Percentiles rank a stretch among this genome's conserved stretches.
phyloP scores from a whole-genome alignment of 345 rosid genomes.

The Aurinia saxatilis region DNA sequence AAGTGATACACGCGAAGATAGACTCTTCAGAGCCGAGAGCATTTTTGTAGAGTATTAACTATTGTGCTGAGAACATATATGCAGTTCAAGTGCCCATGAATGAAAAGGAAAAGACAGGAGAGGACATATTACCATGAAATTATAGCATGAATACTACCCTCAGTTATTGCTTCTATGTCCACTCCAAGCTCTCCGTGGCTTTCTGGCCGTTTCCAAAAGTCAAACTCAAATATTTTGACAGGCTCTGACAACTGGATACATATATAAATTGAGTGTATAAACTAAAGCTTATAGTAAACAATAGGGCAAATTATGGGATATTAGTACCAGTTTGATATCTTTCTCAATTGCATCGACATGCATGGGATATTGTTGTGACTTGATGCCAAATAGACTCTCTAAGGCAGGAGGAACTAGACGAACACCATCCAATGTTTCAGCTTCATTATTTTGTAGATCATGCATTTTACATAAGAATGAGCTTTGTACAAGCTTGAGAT shows the following conservation, averaged over 20 bases:
- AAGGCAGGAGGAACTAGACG: slow-evolving; percentile 58
- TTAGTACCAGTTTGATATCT: slow-evolving; percentile 68
- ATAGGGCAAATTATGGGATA: background rate
- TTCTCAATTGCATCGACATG: slow-evolving; percentile 66
- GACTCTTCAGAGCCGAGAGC: background rate
- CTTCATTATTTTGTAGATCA: slow-evolving; percentile 50
- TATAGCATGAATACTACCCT: slow-evolving; percentile 75
- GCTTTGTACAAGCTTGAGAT: slow-evolving; percentile 69
- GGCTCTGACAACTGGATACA: slow-evolving; percentile 88
- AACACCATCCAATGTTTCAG: slow-evolving; percentile 43
- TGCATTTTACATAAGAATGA: slow-evolving; percentile 58
- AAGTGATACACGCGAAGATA: background rate
- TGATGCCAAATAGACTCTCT: slow-evolving; percentile 42
- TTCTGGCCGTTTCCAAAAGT: slow-evolving; percentile 86
- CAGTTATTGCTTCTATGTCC: slow-evolving; percentile 41
- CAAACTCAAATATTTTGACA: slow-evolving; percentile 80
- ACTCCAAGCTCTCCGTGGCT: slow-evolving; percentile 52
- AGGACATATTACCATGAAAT: slow-evolving; percentile 58
- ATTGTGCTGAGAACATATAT: background rate
- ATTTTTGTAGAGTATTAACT: background rate
- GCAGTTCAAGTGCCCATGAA: background rate
- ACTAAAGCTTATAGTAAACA: slow-evolving; percentile 25
- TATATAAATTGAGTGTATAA: slow-evolving; percentile 34
- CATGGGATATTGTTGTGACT: slow-evolving; percentile 67
- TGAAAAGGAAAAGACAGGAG: background rate